Evolutionary conservation across 78 protist genomes (phyloP).

Genomic region (Dictyostelium discoideum): DNA sequence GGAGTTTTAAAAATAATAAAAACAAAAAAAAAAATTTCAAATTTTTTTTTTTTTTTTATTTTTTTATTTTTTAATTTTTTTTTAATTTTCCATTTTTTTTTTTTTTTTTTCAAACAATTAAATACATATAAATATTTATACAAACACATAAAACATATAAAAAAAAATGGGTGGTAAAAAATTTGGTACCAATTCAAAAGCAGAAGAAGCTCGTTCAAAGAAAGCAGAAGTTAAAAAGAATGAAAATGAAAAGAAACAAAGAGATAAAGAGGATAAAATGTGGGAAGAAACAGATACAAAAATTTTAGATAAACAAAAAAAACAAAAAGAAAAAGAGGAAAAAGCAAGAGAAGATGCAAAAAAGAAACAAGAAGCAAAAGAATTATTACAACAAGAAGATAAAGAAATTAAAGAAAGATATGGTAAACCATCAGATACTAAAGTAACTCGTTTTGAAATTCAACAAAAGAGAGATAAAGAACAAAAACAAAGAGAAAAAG

Average conservation of each 20-base stretch:
- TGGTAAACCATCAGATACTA: slow-evolving; percentile 49
- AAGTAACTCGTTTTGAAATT: slow-evolving; percentile 49
- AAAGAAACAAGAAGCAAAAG: slow-evolving; percentile 54
- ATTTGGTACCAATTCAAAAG: slow-evolving; percentile 71
- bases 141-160: background rate
- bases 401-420: slow-evolving; percentile 41
- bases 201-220: slow-evolving; percentile 81
- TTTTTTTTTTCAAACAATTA: background rate
- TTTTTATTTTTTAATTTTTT: no score
- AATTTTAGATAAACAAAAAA: slow-evolving; percentile 44
- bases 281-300: slow-evolving; percentile 80
- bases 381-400: slow-evolving; percentile 33
- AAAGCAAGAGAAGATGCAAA: slow-evolving; percentile 46
- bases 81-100: background rate
- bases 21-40: no score
- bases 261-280: slow-evolving; percentile 61
- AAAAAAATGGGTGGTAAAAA: slow-evolving; percentile 66
- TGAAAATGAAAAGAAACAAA: slow-evolving; percentile 58
- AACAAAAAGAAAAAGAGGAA: slow-evolving; percentile 66
- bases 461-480: slow-evolving; percentile 44
- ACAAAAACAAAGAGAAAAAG: slow-evolving; percentile 30
- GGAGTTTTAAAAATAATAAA: no score
- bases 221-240: slow-evolving; percentile 44
- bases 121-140: background rate
- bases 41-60: no score